phyloP scores from a whole-genome alignment of 2,329 filamentous ascomycete genomes.

The Apiospora koreana region DNA sequence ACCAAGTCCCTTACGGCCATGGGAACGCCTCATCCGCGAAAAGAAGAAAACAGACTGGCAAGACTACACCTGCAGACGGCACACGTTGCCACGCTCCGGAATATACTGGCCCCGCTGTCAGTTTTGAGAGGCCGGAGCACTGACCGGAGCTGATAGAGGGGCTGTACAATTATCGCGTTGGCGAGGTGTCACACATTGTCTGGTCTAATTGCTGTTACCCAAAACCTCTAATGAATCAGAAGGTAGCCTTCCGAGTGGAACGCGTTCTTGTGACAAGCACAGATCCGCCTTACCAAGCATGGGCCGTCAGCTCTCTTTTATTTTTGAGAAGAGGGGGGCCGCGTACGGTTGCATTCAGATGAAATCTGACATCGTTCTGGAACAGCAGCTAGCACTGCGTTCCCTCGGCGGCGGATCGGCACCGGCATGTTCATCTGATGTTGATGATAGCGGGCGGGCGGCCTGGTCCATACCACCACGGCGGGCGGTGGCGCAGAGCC shows the following conservation, averaged over 20 bases:
- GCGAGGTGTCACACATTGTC: neutral
- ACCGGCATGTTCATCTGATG: slow-evolving; percentile 13
- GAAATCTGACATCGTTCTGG: slow-evolving; percentile 11
- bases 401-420: slow-evolving; percentile 6
- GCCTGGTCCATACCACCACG: neutral
- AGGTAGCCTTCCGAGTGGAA: neutral
- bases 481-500: neutral
- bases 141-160: neutral
- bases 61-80: neutral
- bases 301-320: neutral
- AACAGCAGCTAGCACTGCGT: neutral
- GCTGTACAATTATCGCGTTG: neutral
- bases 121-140: neutral
- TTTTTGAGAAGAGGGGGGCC: neutral
- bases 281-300: slow-evolving; percentile 10
- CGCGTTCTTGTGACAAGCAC: neutral
- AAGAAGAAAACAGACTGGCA: neutral
- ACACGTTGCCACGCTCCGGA: neutral
- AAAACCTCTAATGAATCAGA: slow-evolving; percentile 12
- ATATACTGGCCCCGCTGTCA: neutral
- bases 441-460: neutral
- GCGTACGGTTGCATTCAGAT: slow-evolving; percentile 1
- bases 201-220: neutral
- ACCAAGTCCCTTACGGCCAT: neutral
- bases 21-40: neutral